Percentiles rank a stretch among this genome's conserved stretches.
Evolutionary conservation across 192 early-diverging fungal species (phyloP).

Genomic region (Entomortierella parvispora): DNA sequence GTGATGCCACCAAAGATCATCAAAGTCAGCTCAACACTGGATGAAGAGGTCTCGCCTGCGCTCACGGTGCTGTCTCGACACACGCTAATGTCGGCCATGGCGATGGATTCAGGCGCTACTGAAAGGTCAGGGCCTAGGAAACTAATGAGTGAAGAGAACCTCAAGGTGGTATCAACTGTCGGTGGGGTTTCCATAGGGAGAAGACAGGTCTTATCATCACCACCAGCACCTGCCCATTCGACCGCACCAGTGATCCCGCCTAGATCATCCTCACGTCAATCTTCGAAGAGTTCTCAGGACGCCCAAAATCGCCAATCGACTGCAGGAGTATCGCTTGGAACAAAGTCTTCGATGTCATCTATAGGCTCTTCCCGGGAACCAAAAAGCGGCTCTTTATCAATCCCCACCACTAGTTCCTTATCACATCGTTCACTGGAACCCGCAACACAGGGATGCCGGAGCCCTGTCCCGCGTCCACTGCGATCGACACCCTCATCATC

Average conservation of each 20-base stretch:
- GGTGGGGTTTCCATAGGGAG: neutral
- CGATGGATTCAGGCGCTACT: neutral
- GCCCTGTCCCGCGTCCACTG: conserved; percentile 9
- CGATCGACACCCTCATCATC: neutral
- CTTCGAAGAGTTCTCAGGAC: neutral
- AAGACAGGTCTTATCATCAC: conserved; percentile 16
- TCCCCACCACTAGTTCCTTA: conserved; percentile 10
- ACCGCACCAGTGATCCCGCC: conserved; percentile 25
- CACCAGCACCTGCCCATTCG: conserved; percentile 15
- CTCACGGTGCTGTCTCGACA: conserved; percentile 6
- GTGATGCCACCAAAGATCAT: neutral
- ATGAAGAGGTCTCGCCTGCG: conserved; percentile 8
- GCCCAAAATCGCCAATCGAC: neutral
- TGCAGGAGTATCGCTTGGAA: conserved; percentile 9
- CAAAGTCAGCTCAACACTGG: neutral
- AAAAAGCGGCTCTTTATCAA: conserved; percentile 20
- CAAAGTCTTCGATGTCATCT: conserved; percentile 35
- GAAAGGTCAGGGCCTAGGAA: conserved; percentile 20
- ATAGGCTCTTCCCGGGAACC: conserved; percentile 22
- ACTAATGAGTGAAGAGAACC: conserved; percentile 31
- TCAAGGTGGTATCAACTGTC: conserved; percentile 1
- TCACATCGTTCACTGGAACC: conserved; percentile 7
- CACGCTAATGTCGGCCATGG: neutral
- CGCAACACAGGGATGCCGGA: neutral
- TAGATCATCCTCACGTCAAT: conserved; percentile 38